phyloP scores from a whole-genome alignment of 345 rosid species.

The Eucalyptus grandis region DNA sequence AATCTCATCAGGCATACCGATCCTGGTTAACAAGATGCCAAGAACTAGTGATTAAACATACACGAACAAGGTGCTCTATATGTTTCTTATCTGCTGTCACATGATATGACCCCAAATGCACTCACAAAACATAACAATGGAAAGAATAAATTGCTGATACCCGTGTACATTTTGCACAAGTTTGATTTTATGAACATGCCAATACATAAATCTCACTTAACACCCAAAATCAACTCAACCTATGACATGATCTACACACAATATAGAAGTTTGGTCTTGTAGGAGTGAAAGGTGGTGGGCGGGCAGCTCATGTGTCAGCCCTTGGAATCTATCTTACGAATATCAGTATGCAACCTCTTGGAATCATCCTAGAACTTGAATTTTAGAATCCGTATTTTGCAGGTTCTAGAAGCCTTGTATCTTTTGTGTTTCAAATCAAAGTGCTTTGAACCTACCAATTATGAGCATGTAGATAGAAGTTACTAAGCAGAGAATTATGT shows the following conservation, averaged over 20 bases:
- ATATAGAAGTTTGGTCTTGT: neutral
- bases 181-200: neutral
- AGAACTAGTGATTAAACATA: neutral
- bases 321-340: neutral
- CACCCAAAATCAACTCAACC: neutral
- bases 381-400: neutral
- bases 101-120: neutral
- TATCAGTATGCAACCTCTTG: neutral
- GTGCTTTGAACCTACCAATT: neutral
- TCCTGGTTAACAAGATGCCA: neutral
- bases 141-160: neutral
- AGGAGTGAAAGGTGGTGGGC: neutral
- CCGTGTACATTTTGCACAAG: neutral
- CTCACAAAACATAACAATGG: neutral
- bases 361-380: neutral
- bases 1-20: neutral
- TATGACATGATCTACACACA: neutral
- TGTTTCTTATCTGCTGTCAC: neutral
- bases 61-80: neutral
- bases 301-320: neutral
- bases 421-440: neutral
- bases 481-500: neutral
- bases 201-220: neutral
- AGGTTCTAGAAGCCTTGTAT: neutral
- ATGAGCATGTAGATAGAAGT: neutral